A percentile compares a stretch with the other conserved stretches of the same genome.
These are phyloP conservation scores for Tricholoma flavovirens DNA, from an alignment of 768 basidiomycete species.

Conservation along the genomic window DNA sequence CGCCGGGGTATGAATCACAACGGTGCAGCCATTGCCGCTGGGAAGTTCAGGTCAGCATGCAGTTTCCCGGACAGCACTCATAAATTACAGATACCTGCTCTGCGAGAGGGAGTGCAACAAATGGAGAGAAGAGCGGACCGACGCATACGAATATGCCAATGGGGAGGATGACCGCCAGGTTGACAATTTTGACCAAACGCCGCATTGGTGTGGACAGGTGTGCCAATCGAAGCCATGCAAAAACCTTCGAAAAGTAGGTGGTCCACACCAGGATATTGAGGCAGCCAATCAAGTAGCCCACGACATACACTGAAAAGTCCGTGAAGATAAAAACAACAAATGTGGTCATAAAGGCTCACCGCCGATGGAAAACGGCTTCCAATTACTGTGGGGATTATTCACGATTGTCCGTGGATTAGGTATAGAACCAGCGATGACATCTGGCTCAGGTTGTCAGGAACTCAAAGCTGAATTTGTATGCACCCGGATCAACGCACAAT, in stretches of 20 bases:
- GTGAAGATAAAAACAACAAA: neutral
- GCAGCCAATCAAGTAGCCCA: conserved; percentile 10
- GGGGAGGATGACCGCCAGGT: conserved; percentile 2
- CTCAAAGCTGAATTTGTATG: neutral
- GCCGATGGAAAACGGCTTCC: conserved; percentile 14
- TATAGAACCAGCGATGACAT: conserved; percentile 9
- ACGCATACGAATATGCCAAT: conserved; percentile 10
- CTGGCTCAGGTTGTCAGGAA: neutral
- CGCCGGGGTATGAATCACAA: conserved; percentile 8
- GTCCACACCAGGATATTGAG: conserved; percentile 11
- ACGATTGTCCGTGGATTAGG: conserved; percentile 9
- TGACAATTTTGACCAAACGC: neutral
- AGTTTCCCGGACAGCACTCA: no score
- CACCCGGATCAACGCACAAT: neutral
- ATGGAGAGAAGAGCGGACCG: conserved; percentile 11
- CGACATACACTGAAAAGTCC: conserved; percentile 8
- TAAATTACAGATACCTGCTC: conserved; percentile 3
- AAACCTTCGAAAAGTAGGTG: neutral
- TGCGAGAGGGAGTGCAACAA: conserved; percentile 11
- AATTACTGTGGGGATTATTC: conserved; percentile 8
- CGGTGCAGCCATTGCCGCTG: conserved; percentile 9
- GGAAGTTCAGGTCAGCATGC: neutral
- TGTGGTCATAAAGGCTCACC: conserved; percentile 1
- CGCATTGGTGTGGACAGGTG: neutral
- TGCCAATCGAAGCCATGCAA: neutral